Conservation (phyloP, 2,329 filamentous ascomycete genomes). For the Fusarium bulbicola region DNA sequence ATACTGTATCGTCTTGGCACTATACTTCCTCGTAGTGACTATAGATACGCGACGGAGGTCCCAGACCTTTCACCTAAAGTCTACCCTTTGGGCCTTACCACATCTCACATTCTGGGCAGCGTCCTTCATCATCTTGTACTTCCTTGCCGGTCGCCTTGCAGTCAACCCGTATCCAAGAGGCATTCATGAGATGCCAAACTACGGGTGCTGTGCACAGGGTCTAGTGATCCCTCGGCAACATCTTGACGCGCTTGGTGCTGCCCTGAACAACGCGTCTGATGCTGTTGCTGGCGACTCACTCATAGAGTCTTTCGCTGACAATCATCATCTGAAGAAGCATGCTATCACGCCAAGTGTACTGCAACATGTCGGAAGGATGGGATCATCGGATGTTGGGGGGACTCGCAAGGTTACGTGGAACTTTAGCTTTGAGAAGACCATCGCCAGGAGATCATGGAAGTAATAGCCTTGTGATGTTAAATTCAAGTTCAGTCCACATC, state of each 20-base stretch:
- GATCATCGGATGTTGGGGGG: slow-evolving; percentile 37
- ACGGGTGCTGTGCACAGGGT: slow-evolving; percentile 50
- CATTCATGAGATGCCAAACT: slow-evolving; percentile 46
- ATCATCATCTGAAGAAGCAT: slow-evolving; percentile 42
- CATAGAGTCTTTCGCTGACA: slow-evolving; percentile 44
- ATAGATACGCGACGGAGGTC: slow-evolving; percentile 11
- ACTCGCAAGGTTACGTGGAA: slow-evolving; percentile 44
- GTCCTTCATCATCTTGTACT: slow-evolving; percentile 40
- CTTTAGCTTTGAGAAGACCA: slow-evolving; percentile 43
- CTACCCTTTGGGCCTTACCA: background rate
- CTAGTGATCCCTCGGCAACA: slow-evolving; percentile 45
- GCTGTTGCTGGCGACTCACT: slow-evolving; percentile 43
- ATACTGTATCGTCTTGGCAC: background rate
- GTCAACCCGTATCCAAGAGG: slow-evolving; percentile 37
- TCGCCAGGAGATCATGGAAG: background rate
- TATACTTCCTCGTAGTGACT: slow-evolving; percentile 27
- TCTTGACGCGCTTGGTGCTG: slow-evolving; percentile 29
- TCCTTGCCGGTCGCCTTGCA: slow-evolving; percentile 42
- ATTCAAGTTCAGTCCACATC: background rate
- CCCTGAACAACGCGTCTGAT: slow-evolving; percentile 30
- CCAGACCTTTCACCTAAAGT: background rate
- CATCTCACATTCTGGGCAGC: slow-evolving; percentile 39
- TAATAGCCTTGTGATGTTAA: background rate
- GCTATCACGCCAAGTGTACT: slow-evolving; percentile 46
- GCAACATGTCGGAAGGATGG: slow-evolving; percentile 46